These are phyloP conservation scores for Geosmithia putterillii DNA, from an alignment of 2,329 filamentous ascomycete genomes.

Conservation along the genomic window DNA sequence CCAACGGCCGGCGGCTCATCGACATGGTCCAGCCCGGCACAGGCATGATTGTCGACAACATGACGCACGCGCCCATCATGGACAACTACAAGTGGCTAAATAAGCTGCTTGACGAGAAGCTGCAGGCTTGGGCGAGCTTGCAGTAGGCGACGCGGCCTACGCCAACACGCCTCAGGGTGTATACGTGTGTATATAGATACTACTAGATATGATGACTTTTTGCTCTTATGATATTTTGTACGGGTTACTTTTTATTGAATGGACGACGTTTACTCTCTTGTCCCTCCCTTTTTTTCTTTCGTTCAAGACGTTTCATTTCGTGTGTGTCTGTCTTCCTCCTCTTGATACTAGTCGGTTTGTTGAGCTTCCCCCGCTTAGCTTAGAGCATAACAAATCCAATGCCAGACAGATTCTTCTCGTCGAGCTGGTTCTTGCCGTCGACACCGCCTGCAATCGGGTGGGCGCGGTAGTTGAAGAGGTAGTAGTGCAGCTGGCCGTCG, in stretches of 20 bases:
- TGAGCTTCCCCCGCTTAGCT: slow-evolving; percentile 6
- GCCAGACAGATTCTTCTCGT: slow-evolving; percentile 68
- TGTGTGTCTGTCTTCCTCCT: not conserved
- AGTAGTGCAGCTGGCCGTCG: slow-evolving; percentile 92
- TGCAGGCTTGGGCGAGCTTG: slow-evolving; percentile 26
- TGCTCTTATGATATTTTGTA: too few species aligned
- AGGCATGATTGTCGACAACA: slow-evolving; percentile 52
- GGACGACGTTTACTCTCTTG: too few species aligned
- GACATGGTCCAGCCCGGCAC: slow-evolving; percentile 49
- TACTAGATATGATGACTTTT: too few species aligned
- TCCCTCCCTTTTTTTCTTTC: too few species aligned
- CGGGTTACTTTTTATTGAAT: too few species aligned
- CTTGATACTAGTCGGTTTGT: not conserved
- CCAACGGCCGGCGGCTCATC: slow-evolving; percentile 58
- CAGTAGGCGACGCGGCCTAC: too few species aligned
- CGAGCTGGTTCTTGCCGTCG: slow-evolving; percentile 64
- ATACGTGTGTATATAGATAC: too few species aligned
- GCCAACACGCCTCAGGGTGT: too few species aligned
- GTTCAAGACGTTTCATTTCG: too few species aligned
- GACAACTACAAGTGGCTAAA: slow-evolving; percentile 63
- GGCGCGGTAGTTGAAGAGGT: slow-evolving; percentile 93
- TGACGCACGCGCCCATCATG: slow-evolving; percentile 64
- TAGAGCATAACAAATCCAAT: slow-evolving; percentile 75
- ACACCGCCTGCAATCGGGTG: slow-evolving; percentile 78
- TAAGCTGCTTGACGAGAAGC: slow-evolving; percentile 41